Base-by-base conservation (phyloP, 2,329 filamentous ascomycete species). In the Diaporthe caulivora region DNA sequence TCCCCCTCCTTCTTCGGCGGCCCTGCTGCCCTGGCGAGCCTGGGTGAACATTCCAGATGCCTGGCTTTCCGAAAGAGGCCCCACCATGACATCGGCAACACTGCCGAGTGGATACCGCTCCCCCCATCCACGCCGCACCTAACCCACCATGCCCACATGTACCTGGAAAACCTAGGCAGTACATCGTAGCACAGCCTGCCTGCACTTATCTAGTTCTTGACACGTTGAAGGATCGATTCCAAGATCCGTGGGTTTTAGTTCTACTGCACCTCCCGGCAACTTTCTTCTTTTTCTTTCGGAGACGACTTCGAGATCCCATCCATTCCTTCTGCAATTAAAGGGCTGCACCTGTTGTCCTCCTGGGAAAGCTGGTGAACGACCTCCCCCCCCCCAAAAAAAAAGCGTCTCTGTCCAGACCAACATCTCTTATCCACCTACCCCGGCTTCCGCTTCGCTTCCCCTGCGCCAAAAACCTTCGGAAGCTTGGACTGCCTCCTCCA, bases 401-500 rank as follows among this genome's bases (percentile, higher is more conserved):
- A 67, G 31, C 15, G 62, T 67, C 31, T 26, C 7, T 53, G 62
- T 26, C 31, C 47, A 53, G 47, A 40, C 62, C 62, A 21, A 67
- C 15, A 26, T 67, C 62, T 37, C 62, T 40, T 71, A 58, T 54
- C 69, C 47, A 62, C 55, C 31, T 34, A 40, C 60, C 60, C 55
- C 54, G 44, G 60, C 40, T 58, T 42, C 53, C 58, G 53, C 65
- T 40, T 15, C 53, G 54, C 34, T 74, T 55, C 72, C 72, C 57
- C 42, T 47, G 54, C 72, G 60, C 40, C 69, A 42, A 51, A 57
- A 29, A 42, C 24, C 53, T 54, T 54, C 44, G 31, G 55, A 53
- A 60, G 71, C 71, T 58, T 73, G 67, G 65, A 73, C 74, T 72
- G 54, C 72, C 72, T 71, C 72, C 67, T 73, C 70, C 72, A 70